Percentiles rank a stretch among this genome's conserved stretches.
Conservation (phyloP, 768 basidiomycete genomes). For the Hygrophorus pudorinus region DNA sequence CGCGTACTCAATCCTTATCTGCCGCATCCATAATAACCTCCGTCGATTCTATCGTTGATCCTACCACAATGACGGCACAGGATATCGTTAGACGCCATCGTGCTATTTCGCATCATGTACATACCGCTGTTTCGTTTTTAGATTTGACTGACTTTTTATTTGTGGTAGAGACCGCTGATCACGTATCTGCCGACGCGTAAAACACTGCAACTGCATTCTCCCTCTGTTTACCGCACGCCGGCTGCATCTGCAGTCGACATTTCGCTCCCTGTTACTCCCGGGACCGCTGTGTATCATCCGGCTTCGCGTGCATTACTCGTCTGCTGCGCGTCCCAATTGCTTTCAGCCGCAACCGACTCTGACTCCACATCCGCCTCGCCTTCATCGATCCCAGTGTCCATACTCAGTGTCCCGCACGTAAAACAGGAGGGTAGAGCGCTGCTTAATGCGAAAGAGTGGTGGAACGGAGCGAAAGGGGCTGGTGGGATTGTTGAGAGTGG, state of each 20-base stretch:
- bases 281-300: slow-evolving; percentile 34
- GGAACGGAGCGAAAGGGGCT: slow-evolving; percentile 51
- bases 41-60: slow-evolving; percentile 45
- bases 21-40: slow-evolving; percentile 53
- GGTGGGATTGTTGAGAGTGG: not conserved
- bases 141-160: not conserved
- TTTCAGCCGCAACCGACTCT: too few species aligned
- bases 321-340: too few species aligned
- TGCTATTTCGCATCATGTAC: slow-evolving; percentile 64
- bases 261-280: slow-evolving; percentile 21
- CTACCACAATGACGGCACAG: slow-evolving; percentile 44
- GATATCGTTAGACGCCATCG: slow-evolving; percentile 44
- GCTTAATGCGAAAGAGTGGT: slow-evolving; percentile 59
- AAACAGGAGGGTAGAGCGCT: slow-evolving; percentile 52
- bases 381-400: slow-evolving; percentile 21
- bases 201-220: slow-evolving; percentile 31
- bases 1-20: slow-evolving; percentile 20
- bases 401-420: slow-evolving; percentile 44
- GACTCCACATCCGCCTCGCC: slow-evolving; percentile 47
- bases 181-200: slow-evolving; percentile 24
- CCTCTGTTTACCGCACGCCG: slow-evolving; percentile 13
- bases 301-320: slow-evolving; percentile 34
- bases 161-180: slow-evolving; percentile 22
- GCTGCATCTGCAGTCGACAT: slow-evolving; percentile 2
- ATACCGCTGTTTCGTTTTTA: not conserved